Evolutionary conservation across 441 rosid genomes (phyloP).

Genomic region (Metrosideros polymorpha): DNA sequence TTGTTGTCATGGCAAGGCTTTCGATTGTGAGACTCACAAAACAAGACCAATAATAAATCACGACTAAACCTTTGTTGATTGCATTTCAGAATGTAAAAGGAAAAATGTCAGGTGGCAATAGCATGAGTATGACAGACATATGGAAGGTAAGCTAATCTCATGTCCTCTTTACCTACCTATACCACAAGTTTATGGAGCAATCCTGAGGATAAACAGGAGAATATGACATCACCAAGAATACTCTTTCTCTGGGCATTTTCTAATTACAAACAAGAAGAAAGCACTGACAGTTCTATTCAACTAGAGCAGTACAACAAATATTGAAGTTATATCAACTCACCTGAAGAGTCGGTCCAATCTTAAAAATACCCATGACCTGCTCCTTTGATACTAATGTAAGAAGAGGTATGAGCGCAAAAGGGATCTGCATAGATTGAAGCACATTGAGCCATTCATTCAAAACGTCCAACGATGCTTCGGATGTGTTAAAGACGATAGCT

Average conservation of each 20-base stretch:
- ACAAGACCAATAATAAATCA: background rate
- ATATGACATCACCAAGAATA: background rate
- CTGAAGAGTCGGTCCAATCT: background rate
- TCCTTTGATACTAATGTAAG: conserved; percentile 5
- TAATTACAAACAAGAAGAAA: background rate
- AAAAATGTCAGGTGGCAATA: background rate
- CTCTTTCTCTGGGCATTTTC: background rate
- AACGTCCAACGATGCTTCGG: conserved; percentile 3
- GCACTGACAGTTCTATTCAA: background rate
- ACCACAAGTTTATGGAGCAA: background rate
- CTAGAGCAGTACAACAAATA: background rate
- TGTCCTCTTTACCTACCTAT: background rate
- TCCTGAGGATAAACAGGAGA: background rate
- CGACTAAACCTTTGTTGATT: background rate
- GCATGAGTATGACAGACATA: background rate
- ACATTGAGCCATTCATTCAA: conserved; percentile 7
- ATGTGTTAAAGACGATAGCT: conserved; percentile 4
- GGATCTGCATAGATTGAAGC: conserved; percentile 8
- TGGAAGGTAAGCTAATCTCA: background rate
- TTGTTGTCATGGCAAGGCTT: background rate
- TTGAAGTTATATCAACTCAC: background rate
- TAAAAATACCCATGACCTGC: conserved; percentile 1
- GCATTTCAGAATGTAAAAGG: background rate
- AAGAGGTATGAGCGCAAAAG: conserved; percentile 2
- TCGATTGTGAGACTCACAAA: background rate